Conservation (phyloP, 2,329 filamentous ascomycete species). For the Aureobasidium leucospermi region DNA sequence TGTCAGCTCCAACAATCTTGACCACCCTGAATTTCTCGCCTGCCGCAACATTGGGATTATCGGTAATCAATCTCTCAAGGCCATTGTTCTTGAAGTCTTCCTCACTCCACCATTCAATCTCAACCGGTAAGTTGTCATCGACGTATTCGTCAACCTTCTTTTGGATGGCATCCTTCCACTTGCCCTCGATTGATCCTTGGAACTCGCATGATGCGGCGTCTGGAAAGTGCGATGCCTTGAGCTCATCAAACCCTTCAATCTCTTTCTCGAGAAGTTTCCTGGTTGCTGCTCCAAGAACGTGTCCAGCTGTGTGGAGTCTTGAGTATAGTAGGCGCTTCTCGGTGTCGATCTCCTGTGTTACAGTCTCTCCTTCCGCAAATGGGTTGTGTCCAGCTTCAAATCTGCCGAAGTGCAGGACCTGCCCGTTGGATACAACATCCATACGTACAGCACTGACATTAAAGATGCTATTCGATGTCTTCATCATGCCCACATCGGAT, state of each 20-base stretch:
- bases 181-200: slow-evolving; percentile 56
- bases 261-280: slow-evolving; percentile 22
- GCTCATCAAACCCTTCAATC: slow-evolving; percentile 52
- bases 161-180: slow-evolving; percentile 57
- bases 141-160: slow-evolving; percentile 53
- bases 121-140: slow-evolving; percentile 48
- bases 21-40: slow-evolving; percentile 57
- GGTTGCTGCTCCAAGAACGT: slow-evolving; percentile 59
- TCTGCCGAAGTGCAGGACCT: slow-evolving; percentile 18
- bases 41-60: slow-evolving; percentile 30
- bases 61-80: slow-evolving; percentile 44
- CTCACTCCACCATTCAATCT: slow-evolving; percentile 62
- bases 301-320: slow-evolving; percentile 65
- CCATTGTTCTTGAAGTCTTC: slow-evolving; percentile 51
- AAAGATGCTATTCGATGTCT: slow-evolving; percentile 9
- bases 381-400: slow-evolving; percentile 11
- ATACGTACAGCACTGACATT: slow-evolving; percentile 18
- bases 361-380: slow-evolving; percentile 17
- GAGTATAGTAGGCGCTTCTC: slow-evolving; percentile 58
- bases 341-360: slow-evolving; percentile 53
- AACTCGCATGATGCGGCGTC: slow-evolving; percentile 63
- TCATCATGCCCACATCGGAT: slow-evolving; percentile 17
- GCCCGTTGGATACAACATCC: slow-evolving; percentile 3
- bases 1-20: slow-evolving; percentile 59
- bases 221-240: slow-evolving; percentile 66